A percentile compares a stretch with the other conserved stretches of the same genome.
Conservation (phyloP, 2,329 filamentous ascomycete species). For the Scedosporium dehoogii region DNA sequence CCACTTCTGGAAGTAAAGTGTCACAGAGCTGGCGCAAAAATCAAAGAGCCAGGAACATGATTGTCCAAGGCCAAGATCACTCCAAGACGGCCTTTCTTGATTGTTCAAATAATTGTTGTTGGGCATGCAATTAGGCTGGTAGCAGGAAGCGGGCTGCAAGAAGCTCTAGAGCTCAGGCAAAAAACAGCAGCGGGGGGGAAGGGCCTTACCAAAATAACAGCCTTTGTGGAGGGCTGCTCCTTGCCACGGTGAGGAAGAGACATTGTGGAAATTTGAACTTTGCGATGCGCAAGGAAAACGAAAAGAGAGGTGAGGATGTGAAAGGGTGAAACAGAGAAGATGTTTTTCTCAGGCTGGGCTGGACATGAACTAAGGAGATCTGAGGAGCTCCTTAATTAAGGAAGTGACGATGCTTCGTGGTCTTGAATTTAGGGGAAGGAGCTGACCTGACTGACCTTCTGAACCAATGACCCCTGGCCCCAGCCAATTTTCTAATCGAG, state of each 20-base stretch:
- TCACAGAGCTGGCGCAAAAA: no score
- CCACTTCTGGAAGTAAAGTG: no score
- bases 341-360: no score
- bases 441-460: no score
- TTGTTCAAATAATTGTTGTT: no score
- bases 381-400: neutral
- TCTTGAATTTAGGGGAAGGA: no score
- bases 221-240: slow-evolving; percentile 64
- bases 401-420: neutral
- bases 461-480: no score
- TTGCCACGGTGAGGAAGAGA: slow-evolving; percentile 43
- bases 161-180: slow-evolving; percentile 10
- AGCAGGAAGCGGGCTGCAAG: neutral
- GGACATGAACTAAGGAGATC: neutral
- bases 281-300: neutral
- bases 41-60: no score
- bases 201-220: slow-evolving; percentile 71
- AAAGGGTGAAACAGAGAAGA: neutral
- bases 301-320: slow-evolving; percentile 4
- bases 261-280: slow-evolving; percentile 24
- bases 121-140: no score
- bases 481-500: no score
- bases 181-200: slow-evolving; percentile 8
- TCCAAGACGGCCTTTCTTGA: neutral
- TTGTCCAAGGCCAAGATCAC: neutral